Conservation (phyloP, 495 filamentous ascomycete genomes). For the Hypoxylon intermedium region DNA sequence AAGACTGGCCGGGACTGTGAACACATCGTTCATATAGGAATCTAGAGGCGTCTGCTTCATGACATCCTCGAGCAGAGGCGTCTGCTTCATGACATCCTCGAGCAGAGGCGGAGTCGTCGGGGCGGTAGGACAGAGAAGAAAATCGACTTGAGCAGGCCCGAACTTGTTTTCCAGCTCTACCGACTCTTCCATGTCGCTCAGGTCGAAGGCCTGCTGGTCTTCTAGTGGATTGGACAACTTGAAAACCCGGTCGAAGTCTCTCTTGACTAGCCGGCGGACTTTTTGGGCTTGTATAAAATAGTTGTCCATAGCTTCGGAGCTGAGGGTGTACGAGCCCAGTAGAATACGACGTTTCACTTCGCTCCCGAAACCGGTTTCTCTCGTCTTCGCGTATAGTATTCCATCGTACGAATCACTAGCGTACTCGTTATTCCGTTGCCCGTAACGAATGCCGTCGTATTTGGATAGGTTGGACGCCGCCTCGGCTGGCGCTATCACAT, state of each 20-base stretch:
- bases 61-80: constrained; percentile 68
- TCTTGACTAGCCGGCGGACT: constrained; percentile 80
- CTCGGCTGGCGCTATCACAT: constrained; percentile 92
- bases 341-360: constrained; percentile 89
- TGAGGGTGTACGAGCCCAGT: constrained; percentile 88
- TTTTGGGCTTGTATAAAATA: constrained; percentile 95
- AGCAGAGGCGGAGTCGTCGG: constrained; percentile 77
- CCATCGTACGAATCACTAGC: constrained; percentile 45
- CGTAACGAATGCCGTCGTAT: constrained; percentile 95
- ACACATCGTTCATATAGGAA: constrained; percentile 89
- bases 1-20: constrained; percentile 93
- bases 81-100: constrained; percentile 53
- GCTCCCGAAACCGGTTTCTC: constrained; percentile 75
- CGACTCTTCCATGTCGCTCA: constrained; percentile 53
- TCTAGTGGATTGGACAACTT: constrained; percentile 68
- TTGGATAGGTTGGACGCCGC: constrained; percentile 97
- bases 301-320: constrained; percentile 89
- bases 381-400: constrained; percentile 76
- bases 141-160: constrained; percentile 71
- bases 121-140: constrained; percentile 87
- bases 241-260: constrained; percentile 86
- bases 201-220: constrained; percentile 52
- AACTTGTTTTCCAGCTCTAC: constrained; percentile 51
- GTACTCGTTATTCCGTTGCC: constrained; percentile 56
- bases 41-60: constrained; percentile 45